Evolutionary conservation across 2,329 filamentous ascomycete species (phyloP), one percentile per base, ranked within the genome.

Genomic region (Ascochyta lentis): DNA sequence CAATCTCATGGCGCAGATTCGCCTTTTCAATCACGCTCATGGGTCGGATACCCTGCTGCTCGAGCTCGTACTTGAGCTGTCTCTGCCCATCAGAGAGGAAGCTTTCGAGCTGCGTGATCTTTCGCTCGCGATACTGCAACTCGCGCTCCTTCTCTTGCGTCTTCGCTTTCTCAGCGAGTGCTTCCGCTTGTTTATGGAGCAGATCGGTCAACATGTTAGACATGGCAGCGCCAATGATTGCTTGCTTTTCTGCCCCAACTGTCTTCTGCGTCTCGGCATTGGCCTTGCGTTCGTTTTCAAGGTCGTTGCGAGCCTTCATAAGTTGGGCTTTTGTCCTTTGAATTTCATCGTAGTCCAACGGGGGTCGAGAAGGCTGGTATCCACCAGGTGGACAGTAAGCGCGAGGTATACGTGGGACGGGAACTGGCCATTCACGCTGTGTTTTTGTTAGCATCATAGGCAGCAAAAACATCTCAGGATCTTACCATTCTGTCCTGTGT

Each of bases 21-120:
- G 63, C 52, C 5, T 49, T 44, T 0, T 68, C 51, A 1, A 62
- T 37, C 0, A 29, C 48, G 8, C 40, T 54, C 57, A 67, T 64
- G 7, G 42, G 33, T 0, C 44, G 42, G 4, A 53, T 48, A 2
- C 57, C 63, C 0, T 51, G 47, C 19, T 63, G 29, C 13, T 63
- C 59, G 1, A 60, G 44, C 16, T 60, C 33, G 19, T 42, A 27
- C 10, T 56, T 40, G 5, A 68, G 40, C 15, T 67, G 63, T 27
- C 60, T 66, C 43, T 71, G 67, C 6, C 70, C 70, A 22, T 58
- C 49, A 5, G 57, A 29, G 3, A 71, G 63, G 29, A 64, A 66
- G 0, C 54, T 22, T 29, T 72, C 70, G 0, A 58, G 6, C 24
- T 68, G 61, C 6, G 55, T 29, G 10, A 68, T 60, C 1, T 39